Percentiles rank a stretch among this genome's conserved stretches.
Conservation (phyloP, 169 alveolate species). For the Sarcocystis neurona region DNA sequence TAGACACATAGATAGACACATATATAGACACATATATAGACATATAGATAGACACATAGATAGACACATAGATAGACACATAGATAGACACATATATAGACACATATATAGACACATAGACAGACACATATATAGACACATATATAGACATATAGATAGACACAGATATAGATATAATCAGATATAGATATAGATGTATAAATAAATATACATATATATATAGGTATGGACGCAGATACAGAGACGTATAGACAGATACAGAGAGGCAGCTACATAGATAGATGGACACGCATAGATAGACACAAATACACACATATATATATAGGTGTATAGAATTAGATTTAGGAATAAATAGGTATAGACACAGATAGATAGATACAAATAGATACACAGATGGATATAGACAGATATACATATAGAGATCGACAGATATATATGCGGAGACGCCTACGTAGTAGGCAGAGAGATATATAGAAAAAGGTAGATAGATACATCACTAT, state of each 20-base stretch:
- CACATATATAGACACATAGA: not conserved
- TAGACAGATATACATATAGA: no score
- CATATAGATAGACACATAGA: not conserved
- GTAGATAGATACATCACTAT: no score
- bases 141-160: no score
- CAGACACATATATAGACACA: not conserved
- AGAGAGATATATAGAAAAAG: no score
- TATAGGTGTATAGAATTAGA: not conserved
- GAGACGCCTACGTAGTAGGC: no score
- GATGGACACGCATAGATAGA: not conserved
- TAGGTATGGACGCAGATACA: not conserved
- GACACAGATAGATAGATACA: no score
- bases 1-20: not conserved
- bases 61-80: no score
- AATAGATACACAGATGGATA: no score
- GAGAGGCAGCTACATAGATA: not conserved
- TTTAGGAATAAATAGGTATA: no score
- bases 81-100: no score
- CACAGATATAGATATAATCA: not conserved
- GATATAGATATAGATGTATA: not conserved
- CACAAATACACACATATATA: not conserved
- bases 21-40: not conserved
- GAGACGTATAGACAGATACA: not conserved
- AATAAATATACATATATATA: not conserved
- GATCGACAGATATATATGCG: no score